A percentile compares a stretch with the other conserved stretches of the same genome.
phyloP scores from a whole-genome alignment of 1,284 basidiomycete genomes.

The Gastroboletus turbinatus region DNA sequence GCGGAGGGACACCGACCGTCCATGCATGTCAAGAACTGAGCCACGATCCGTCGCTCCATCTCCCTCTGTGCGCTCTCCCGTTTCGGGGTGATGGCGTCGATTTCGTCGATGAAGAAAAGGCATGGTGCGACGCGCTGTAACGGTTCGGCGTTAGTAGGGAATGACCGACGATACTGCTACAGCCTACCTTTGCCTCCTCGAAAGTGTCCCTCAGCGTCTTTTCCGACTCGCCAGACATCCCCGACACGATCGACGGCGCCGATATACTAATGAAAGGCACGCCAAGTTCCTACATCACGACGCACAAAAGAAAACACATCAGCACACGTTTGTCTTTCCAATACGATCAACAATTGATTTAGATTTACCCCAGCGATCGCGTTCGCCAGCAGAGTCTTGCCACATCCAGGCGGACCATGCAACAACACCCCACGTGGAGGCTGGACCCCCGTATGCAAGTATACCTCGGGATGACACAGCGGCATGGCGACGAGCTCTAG shows the following conservation, averaged over 20 bases:
- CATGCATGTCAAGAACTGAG: slow-evolving; percentile 96
- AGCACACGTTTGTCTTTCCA: slow-evolving; percentile 6
- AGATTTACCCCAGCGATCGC: slow-evolving; percentile 89
- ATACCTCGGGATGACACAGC: slow-evolving; percentile 93
- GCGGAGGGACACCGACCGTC: slow-evolving; percentile 66
- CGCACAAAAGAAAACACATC: not conserved
- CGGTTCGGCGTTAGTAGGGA: not conserved
- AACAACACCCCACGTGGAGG: slow-evolving; percentile 92
- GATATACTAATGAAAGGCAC: slow-evolving; percentile 93
- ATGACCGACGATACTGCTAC: not conserved
- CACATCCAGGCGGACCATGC: slow-evolving; percentile 96
- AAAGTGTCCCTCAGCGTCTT: slow-evolving; percentile 95
- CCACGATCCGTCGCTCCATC: slow-evolving; percentile 97
- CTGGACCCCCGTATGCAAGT: slow-evolving; percentile 89
- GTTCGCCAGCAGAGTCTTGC: slow-evolving; percentile 90
- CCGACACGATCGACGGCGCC: slow-evolving; percentile 92
- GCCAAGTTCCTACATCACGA: slow-evolving; percentile 68
- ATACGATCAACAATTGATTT: not conserved
- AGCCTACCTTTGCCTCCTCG: slow-evolving; percentile 80
- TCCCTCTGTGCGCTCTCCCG: slow-evolving; percentile 95
- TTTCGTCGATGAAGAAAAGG: slow-evolving; percentile 94
- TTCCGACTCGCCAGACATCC: slow-evolving; percentile 97
- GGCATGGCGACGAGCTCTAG: slow-evolving; percentile 96
- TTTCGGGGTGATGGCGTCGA: slow-evolving; percentile 97
- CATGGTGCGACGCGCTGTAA: slow-evolving; percentile 82